These are phyloP conservation scores for Penicillium sp. DNA, from an alignment of 2,329 filamentous ascomycete species.

Conservation along the genomic window DNA sequence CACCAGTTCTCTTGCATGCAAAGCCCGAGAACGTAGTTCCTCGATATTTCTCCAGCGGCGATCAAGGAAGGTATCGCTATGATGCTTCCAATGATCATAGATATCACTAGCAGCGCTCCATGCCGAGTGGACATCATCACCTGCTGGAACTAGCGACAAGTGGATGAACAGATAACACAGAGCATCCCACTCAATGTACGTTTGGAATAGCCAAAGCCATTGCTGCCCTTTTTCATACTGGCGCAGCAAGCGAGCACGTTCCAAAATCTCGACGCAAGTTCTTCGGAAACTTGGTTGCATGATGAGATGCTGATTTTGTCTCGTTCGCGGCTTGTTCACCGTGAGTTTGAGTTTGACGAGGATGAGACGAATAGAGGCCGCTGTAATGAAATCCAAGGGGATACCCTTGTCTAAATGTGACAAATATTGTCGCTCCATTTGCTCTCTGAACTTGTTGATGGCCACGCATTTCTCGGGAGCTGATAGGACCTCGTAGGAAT, in stretches of 20 bases:
- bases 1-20: conserved; percentile 13
- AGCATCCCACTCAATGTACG: conserved; percentile 31
- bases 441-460: conserved; percentile 1
- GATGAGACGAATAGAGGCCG: conserved; percentile 20
- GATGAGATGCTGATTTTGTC: conserved; percentile 5
- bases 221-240: conserved; percentile 21
- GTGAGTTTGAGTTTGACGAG: conserved; percentile 25
- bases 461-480: not conserved
- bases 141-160: conserved; percentile 15
- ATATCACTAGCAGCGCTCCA: conserved; percentile 24
- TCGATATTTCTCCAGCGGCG: conserved; percentile 26
- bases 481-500: not conserved
- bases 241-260: conserved; percentile 22
- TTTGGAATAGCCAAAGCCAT: conserved; percentile 34
- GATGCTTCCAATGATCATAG: conserved; percentile 24
- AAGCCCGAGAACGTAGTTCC: conserved; percentile 19
- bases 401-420: conserved; percentile 22
- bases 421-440: conserved; percentile 21
- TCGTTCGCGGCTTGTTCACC: conserved; percentile 17
- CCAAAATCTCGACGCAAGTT: conserved; percentile 28
- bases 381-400: conserved; percentile 25
- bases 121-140: not conserved
- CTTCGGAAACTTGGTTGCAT: conserved; percentile 11
- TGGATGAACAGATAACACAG: conserved; percentile 22
- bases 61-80: conserved; percentile 4